These are phyloP conservation scores for Chlamydomonas incerta DNA, from an alignment of 139 green algal genomes.

Conservation along the genomic window DNA sequence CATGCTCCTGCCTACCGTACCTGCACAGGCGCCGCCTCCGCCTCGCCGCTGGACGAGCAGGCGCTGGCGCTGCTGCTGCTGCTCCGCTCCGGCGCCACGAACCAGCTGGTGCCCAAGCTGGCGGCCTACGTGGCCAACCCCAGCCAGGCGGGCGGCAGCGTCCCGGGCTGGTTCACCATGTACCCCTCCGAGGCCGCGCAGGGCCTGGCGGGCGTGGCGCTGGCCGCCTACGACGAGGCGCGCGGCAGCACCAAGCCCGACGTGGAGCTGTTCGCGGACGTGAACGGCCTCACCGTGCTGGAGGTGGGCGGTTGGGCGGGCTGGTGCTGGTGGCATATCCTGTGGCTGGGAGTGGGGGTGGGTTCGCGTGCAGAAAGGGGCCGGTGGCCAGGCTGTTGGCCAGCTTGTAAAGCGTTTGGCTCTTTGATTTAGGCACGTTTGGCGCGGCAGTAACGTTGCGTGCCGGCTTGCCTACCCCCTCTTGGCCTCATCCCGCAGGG, in stretches of 20 bases:
- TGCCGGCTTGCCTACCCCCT: neutral
- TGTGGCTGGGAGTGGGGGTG: neutral
- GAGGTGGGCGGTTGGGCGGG: too few species aligned
- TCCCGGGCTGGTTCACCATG: neutral
- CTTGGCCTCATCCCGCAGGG: neutral
- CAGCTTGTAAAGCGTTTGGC: too few species aligned
- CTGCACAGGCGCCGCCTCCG: neutral
- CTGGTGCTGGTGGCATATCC: too few species aligned
- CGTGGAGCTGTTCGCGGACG: slow-evolving; percentile 26
- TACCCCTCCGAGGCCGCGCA: neutral
- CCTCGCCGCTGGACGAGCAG: neutral
- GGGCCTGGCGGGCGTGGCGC: slow-evolving; percentile 35
- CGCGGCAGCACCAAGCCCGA: slow-evolving; percentile 35
- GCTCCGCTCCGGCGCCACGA: neutral
- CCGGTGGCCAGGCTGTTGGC: too few species aligned
- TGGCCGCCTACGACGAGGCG: slow-evolving; percentile 56
- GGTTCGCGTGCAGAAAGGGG: neutral
- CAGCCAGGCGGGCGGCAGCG: neutral
- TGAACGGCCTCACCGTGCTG: slow-evolving; percentile 27
- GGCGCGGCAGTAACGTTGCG: too few species aligned
- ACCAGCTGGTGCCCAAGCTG: slow-evolving; percentile 43
- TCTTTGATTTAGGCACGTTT: too few species aligned
- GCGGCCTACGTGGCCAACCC: slow-evolving; percentile 46
- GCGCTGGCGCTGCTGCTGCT: slow-evolving; percentile 52
- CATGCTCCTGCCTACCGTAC: too few species aligned